phyloP scores from a whole-genome alignment of 2,329 filamentous ascomycete species.

The Talaromyces funiculosus region DNA sequence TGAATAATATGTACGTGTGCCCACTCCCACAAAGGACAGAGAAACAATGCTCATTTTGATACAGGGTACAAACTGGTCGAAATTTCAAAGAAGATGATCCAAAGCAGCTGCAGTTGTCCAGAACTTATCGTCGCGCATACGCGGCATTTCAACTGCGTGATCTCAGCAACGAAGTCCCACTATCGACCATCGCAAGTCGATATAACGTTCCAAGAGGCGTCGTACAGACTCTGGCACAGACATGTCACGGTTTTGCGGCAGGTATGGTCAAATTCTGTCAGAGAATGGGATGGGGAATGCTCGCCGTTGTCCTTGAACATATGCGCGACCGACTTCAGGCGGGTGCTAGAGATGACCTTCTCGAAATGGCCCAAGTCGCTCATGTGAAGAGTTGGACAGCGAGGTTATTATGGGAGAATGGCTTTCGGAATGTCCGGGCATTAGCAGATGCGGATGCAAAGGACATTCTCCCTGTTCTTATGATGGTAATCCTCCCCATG shows the following conservation, averaged over 20 bases:
- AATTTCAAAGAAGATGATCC: conserved; percentile 57
- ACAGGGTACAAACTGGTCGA: conserved; percentile 60
- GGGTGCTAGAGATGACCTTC: conserved; percentile 63
- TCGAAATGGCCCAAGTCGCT: conserved; percentile 65
- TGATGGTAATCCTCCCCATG: conserved; percentile 50
- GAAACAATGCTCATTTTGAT: background rate
- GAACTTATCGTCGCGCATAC: conserved; percentile 68
- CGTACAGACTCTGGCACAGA: conserved; percentile 67
- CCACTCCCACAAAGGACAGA: background rate
- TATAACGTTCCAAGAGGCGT: conserved; percentile 65
- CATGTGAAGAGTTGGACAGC: conserved; percentile 75
- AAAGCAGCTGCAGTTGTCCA: conserved; percentile 55
- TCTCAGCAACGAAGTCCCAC: conserved; percentile 68
- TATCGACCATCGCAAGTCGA: conserved; percentile 63
- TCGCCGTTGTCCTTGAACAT: conserved; percentile 67
- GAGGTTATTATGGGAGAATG: conserved; percentile 69
- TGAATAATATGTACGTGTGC: conserved; percentile 59
- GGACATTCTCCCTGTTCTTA: conserved; percentile 64
- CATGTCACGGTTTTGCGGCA: conserved; percentile 70
- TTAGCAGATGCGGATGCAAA: conserved; percentile 64
- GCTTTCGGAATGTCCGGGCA: conserved; percentile 61
- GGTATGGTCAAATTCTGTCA: conserved; percentile 77
- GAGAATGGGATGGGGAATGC: conserved; percentile 68
- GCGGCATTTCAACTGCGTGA: conserved; percentile 71
- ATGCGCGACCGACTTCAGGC: conserved; percentile 69